Evolutionary conservation across 163 green algal genomes (phyloP), one percentile per base, ranked within the genome.

Genomic region (Chloroidium sp.): DNA sequence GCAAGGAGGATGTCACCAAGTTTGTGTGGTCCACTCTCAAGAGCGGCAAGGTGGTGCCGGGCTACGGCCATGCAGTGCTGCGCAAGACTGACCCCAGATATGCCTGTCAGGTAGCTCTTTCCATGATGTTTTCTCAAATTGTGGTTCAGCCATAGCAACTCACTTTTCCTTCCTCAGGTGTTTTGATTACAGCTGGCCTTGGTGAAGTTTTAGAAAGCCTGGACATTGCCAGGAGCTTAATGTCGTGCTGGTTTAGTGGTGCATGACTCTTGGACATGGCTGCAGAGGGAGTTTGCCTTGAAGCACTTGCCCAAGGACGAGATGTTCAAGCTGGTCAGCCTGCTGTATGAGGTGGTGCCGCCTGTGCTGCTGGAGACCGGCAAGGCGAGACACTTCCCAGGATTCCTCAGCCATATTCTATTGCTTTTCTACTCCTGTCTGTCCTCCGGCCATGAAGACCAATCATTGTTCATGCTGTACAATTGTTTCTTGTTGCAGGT

Each of bases 61-160:
- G 96, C 3, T 99, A 97, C 83, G 96, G 96, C 59, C 96, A 99
- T 86, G 96, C 95, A 14, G 96, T 99, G 81, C 89, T 99, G 81
- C 90, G 96, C 68, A 97, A 97, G 85, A 99, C 96, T 2, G 96
- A 93, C 83, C 89, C 88, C 6, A 75, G 95, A 64, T 99, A 98
- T 90, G 95, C 89, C 1, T 95, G 90, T 84, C 92, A 95, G 86
- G 84, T 86, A 64, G 10, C 81, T 13, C 67, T 36, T 68, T 36
- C 60, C 59, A 59, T 4, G 59, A 2, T 62, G 36, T 3, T 2
- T 57, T 79, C 68, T 10, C 68, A 10, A 13, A 3, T 62, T 57
- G 2, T 75, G 10, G 59, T 59, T 76, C 6, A 61, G 4, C n/a
- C 2, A 4, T 68, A n/a, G 4, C 1, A 69, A 58, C 64, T 77